Percentiles rank a stretch among this genome's conserved stretches.
Conservation (phyloP, 768 basidiomycete species). For the Tulasnella sp. region DNA sequence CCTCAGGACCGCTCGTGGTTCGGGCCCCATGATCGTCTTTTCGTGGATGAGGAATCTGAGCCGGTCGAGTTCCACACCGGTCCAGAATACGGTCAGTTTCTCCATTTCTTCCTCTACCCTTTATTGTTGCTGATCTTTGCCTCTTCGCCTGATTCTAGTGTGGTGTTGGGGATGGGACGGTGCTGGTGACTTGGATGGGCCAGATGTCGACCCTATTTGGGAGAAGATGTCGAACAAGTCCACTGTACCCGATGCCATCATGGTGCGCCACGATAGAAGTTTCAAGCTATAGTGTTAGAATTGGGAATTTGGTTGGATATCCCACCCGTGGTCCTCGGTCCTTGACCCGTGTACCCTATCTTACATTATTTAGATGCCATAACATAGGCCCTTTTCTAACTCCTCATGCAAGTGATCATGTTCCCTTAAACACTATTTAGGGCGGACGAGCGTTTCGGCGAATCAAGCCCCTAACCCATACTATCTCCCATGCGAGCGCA, state of each 20-base stretch:
- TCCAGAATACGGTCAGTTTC: slow-evolving; percentile 74
- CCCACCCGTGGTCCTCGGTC: neutral
- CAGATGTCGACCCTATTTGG: slow-evolving; percentile 98
- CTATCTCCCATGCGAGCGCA: too few relatives aligned
- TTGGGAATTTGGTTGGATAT: neutral
- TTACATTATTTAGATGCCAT: slow-evolving; percentile 4
- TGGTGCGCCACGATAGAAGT: slow-evolving; percentile 63
- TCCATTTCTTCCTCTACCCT: neutral
- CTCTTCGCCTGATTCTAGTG: slow-evolving; percentile 46
- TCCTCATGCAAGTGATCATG: neutral
- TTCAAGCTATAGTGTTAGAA: slow-evolving; percentile 8
- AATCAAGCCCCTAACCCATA: too few relatives aligned
- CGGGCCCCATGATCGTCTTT: slow-evolving; percentile 92
- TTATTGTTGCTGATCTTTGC: neutral
- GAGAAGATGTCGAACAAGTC: slow-evolving; percentile 68
- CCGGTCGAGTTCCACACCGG: slow-evolving; percentile 72
- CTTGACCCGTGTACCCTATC: neutral
- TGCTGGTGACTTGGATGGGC: slow-evolving; percentile 94
- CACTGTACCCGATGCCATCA: slow-evolving; percentile 53
- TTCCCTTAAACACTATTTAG: neutral
- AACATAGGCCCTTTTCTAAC: neutral
- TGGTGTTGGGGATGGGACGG: slow-evolving; percentile 99
- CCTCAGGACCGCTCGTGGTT: slow-evolving; percentile 98
- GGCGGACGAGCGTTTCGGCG: neutral
- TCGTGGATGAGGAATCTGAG: slow-evolving; percentile 81